These are phyloP conservation scores for Piper longum DNA, from an alignment of 164 flowering plant species.

Conservation along the genomic window DNA sequence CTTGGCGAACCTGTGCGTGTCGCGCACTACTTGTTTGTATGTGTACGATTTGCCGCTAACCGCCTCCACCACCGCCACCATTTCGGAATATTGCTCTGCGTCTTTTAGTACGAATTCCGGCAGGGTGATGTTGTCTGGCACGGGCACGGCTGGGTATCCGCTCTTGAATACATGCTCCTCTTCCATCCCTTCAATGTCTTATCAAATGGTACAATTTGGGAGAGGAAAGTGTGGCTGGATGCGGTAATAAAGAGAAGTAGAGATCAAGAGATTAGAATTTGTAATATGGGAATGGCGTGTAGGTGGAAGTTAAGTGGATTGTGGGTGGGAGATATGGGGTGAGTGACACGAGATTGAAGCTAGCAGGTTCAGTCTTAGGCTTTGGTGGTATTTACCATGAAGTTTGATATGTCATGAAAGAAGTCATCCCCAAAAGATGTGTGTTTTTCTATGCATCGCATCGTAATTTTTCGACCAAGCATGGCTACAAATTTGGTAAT, in stretches of 20 bases:
- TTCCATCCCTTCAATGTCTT: neutral
- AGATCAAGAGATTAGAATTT: neutral
- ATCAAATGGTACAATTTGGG: neutral
- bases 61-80: conserved; percentile 81
- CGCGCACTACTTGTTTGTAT: conserved; percentile 43
- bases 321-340: neutral
- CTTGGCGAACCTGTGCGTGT: conserved; percentile 52
- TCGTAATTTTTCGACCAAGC: too few species aligned
- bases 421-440: neutral
- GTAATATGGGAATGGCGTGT: conserved; percentile 20
- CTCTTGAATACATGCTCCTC: conserved; percentile 64
- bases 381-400: too few species aligned
- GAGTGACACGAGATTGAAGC: neutral
- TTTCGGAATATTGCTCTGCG: conserved; percentile 47
- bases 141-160: conserved; percentile 37
- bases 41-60: conserved; percentile 50
- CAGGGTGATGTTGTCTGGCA: conserved; percentile 59
- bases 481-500: too few species aligned
- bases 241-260: neutral
- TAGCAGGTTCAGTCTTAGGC: neutral
- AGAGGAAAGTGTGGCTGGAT: neutral
- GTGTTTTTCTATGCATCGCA: too few species aligned
- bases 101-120: conserved; percentile 78
- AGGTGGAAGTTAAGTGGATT: conserved; percentile 5
- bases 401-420: neutral